Conservation (phyloP, 352 stramenopile species). For the Phytophthora foliorum region DNA sequence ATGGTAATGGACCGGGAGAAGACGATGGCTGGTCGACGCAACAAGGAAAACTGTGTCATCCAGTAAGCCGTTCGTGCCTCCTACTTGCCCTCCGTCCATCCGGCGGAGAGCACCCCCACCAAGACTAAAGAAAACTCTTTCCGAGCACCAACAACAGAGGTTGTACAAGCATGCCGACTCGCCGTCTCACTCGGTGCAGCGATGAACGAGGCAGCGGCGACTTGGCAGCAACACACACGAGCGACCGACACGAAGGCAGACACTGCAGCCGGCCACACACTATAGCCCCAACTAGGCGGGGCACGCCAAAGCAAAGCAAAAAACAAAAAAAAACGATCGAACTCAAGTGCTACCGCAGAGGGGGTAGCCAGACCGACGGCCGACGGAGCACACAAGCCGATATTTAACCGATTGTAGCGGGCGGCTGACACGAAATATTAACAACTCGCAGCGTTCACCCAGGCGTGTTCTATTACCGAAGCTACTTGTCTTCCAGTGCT, state of each 20-base stretch:
- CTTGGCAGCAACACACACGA: slow-evolving; percentile 36
- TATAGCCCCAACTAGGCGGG: slow-evolving; percentile 1
- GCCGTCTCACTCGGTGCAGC: slow-evolving; percentile 34
- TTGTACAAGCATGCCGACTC: slow-evolving; percentile 50
- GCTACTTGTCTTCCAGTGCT: slow-evolving; percentile 13
- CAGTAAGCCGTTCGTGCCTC: slow-evolving; percentile 42
- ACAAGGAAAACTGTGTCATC: slow-evolving; percentile 88
- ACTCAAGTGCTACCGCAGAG: slow-evolving; percentile 5
- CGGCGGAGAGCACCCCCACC: slow-evolving; percentile 8
- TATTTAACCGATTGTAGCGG: slow-evolving; percentile 56
- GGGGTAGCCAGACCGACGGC: slow-evolving; percentile 21
- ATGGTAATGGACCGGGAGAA: slow-evolving; percentile 86
- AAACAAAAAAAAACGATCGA: slow-evolving; percentile 8
- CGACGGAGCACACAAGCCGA: slow-evolving; percentile 34
- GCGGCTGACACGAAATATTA: slow-evolving; percentile 43
- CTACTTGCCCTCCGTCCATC: neutral
- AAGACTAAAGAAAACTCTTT: slow-evolving; percentile 51
- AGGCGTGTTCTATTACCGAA: neutral
- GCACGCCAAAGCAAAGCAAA: slow-evolving; percentile 4
- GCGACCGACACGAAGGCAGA: slow-evolving; percentile 11
- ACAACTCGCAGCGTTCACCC: slow-evolving; percentile 26
- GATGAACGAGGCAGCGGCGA: slow-evolving; percentile 28
- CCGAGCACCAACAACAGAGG: slow-evolving; percentile 48
- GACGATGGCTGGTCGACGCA: slow-evolving; percentile 70
- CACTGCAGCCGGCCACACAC: neutral